phyloP scores from a whole-genome alignment of 176 grass and related monocot genomes.

The Leersia perrieri region DNA sequence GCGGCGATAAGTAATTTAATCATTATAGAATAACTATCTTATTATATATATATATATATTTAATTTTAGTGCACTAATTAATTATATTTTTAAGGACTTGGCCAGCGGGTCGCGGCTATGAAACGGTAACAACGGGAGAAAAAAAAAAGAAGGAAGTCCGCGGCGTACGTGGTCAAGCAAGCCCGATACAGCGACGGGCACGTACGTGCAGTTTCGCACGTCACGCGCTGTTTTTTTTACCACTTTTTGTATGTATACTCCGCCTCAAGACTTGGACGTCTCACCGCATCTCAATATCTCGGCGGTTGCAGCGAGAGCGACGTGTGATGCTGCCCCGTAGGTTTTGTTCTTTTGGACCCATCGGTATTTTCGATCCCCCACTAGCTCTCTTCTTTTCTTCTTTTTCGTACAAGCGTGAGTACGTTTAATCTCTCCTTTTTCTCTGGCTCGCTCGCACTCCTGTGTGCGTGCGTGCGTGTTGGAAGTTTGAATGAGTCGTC shows the following conservation, averaged over 20 bases:
- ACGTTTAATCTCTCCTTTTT: background rate
- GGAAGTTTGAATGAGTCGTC: slow-evolving; percentile 15
- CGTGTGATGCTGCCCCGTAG: background rate
- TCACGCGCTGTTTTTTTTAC: background rate
- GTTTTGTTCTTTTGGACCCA: background rate
- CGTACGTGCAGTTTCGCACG: background rate
- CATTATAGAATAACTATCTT: no score
- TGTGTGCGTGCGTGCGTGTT: background rate
- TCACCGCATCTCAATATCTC: background rate
- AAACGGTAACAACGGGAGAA: background rate
- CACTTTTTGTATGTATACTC: background rate
- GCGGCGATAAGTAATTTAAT: no score
- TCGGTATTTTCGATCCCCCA: no score
- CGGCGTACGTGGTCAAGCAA: background rate
- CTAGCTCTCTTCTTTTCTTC: fast-evolving
- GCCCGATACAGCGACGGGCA: slow-evolving; percentile 4
- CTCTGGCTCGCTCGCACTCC: no score
- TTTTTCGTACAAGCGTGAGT: background rate
- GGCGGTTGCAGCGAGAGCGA: slow-evolving; percentile 11
- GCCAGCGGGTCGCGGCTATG: background rate
- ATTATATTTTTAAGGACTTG: no score
- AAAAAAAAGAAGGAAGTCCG: background rate
- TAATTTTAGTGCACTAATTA: no score
- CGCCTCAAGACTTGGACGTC: background rate
- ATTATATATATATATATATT: no score